Evolutionary conservation across 2,329 filamentous ascomycete genomes (phyloP), one percentile per base, ranked within the genome.

Genomic region (Monilinia laxa): DNA sequence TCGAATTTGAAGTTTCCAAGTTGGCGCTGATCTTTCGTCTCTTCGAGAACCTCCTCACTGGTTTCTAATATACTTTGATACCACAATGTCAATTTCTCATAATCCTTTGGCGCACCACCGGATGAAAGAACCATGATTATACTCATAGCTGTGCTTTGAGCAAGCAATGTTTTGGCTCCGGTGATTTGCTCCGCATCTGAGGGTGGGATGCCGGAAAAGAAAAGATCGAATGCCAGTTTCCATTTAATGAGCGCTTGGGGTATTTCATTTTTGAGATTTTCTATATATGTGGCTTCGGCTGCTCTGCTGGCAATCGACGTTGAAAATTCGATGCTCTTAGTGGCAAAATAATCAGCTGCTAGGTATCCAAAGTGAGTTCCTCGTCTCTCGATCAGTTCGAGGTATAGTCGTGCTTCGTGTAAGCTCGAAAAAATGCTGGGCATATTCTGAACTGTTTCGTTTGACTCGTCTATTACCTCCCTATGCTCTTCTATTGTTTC

Each of bases 361-460:
- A 66, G 5, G 31, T 60, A 66, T 23, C 67, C 63, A 51, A 71
- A 70, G 45, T 71, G 70, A 1, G 62, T 58, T 35, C 60, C 64
- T 28, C 70, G 67, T 11, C 70, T 68, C 42, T 68, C 59, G 28
- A 70, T 62, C 28, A 71, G 65, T 40, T 71, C 70, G 18, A 66
- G 58, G 51, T 71, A 71, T n/a, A 57, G 28, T 2, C 67, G 62
- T 16, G 70, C 63, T 56, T 69, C 65, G 1, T 58, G 7, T 4
- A 68, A 4, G 6, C n/a, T 31, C 4, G 28, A 63, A 23, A 70
- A 70, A 4, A 51, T 31, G 3, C 25, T 38, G 4, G 69, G 69
- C 68, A 70, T 69, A 18, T 55, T 16, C 16, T 52, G 54, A 10
- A 69, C 47, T n/a, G 58, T 64, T 31, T 53, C 42, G 12, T 42